A percentile compares a stretch with the other conserved stretches of the same genome.
These are phyloP conservation scores for Calycina marina DNA, from an alignment of 2,329 filamentous ascomycete species.

Conservation along the genomic window DNA sequence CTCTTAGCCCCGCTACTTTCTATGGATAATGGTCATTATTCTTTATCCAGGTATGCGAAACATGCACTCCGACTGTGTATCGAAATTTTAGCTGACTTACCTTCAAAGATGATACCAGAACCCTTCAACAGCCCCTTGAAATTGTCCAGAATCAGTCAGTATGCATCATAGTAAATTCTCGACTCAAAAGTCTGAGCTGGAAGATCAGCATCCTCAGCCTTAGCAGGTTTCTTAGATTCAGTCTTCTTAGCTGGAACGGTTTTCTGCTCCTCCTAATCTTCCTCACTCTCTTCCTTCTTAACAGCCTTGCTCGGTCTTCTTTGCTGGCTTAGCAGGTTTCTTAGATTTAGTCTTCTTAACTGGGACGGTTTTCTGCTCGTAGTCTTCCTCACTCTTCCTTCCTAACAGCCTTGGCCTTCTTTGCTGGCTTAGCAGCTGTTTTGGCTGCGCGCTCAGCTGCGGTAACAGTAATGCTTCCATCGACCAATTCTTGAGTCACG, in stretches of 20 bases:
- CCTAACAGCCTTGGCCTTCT: not conserved
- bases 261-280: not conserved
- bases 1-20: constrained; percentile 5
- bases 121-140: not conserved
- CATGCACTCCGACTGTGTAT: not conserved
- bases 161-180: not conserved
- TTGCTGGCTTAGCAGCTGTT: not conserved
- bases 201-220: not conserved
- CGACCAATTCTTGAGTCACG: not conserved
- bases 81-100: not conserved
- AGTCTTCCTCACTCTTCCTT: not conserved
- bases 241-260: not conserved
- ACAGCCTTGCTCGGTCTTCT: not conserved
- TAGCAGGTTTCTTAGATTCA: not conserved
- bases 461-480: not conserved
- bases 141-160: not conserved
- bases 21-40: too few species aligned
- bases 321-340: not conserved
- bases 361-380: not conserved
- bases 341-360: not conserved
- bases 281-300: constrained; percentile 1
- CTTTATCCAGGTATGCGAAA: not conserved
- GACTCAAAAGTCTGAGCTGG: not conserved
- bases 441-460: not conserved
- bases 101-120: not conserved